Conservation (phyloP, 2,329 filamentous ascomycete species). For the Neurospora crassa region DNA sequence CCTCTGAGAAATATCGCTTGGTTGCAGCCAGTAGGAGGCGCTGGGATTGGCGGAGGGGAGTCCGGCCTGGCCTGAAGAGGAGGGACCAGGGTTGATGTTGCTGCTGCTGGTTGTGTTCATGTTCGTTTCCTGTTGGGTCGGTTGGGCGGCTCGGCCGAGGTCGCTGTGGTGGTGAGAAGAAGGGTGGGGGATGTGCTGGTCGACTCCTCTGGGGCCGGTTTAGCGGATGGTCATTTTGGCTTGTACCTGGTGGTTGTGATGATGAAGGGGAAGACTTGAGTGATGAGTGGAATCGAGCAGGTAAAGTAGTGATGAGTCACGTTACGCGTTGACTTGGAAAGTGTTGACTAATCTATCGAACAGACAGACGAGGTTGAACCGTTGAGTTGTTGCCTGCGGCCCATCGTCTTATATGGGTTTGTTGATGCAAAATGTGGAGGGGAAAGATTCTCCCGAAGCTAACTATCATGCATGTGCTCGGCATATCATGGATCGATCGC, state of each 20-base stretch:
- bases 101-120: slow-evolving; percentile 3
- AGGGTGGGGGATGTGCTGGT: not conserved
- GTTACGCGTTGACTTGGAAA: not conserved
- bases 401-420: not conserved
- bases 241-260: not conserved
- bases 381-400: not conserved
- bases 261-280: not conserved
- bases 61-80: slow-evolving; percentile 24
- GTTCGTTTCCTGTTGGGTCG: not conserved
- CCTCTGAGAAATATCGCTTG: slow-evolving; percentile 45
- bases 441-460: not conserved
- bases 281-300: not conserved
- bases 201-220: not conserved
- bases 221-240: not conserved
- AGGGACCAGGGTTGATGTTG: slow-evolving; percentile 9
- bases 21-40: slow-evolving; percentile 62
- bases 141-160: not conserved
- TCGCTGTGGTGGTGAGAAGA: not conserved
- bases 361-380: not conserved
- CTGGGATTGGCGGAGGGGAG: slow-evolving; percentile 54
- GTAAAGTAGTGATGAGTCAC: not conserved
- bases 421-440: not conserved
- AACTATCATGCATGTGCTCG: not conserved
- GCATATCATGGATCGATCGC: not conserved
- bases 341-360: not conserved